Evolutionary conservation across 2,329 filamentous ascomycete genomes (phyloP).

Genomic region (Passalora sequoiae): DNA sequence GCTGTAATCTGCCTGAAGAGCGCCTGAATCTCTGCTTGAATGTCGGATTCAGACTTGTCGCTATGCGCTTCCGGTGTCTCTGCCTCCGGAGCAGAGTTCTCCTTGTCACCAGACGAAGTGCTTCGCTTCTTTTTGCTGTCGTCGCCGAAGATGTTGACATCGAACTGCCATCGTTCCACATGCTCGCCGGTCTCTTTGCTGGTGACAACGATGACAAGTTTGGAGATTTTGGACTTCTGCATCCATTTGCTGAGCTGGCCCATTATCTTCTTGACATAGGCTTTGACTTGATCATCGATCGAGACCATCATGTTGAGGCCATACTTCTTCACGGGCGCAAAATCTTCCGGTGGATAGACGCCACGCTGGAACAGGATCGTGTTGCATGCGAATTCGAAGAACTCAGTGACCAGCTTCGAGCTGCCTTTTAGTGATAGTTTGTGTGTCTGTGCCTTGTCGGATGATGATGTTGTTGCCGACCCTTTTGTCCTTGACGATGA

Average conservation of each 20-base stretch:
- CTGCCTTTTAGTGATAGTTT: constrained; percentile 84
- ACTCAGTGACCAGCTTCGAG: constrained; percentile 59
- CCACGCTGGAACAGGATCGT: constrained; percentile 90
- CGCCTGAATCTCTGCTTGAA: constrained; percentile 91
- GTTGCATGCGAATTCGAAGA: constrained; percentile 98
- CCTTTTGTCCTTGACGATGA: constrained; percentile 10
- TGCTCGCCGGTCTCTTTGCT: constrained; percentile 96
- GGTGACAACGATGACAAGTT: constrained; percentile 93
- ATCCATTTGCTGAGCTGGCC: constrained; percentile 97
- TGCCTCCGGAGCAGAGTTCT: constrained; percentile 53
- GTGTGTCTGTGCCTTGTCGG: constrained; percentile 81
- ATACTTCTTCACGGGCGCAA: constrained; percentile 98
- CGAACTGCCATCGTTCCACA: constrained; percentile 96
- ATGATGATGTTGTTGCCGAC: constrained; percentile 19
- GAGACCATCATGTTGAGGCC: constrained; percentile 97
- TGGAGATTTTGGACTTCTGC: constrained; percentile 92
- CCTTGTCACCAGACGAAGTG: constrained; percentile 52
- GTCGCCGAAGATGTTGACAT: constrained; percentile 48
- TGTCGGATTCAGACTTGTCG: constrained; percentile 88
- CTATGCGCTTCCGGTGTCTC: constrained; percentile 25
- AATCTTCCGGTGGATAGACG: constrained; percentile 89
- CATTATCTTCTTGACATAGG: constrained; percentile 99
- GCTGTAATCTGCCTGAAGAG: constrained; percentile 98
- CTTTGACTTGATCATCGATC: constrained; percentile 94
- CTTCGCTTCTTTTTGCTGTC: constrained; percentile 42